Evolutionary conservation across 176 grass and related monocot genomes (phyloP).

Genomic region (Aechmea fasciata): DNA sequence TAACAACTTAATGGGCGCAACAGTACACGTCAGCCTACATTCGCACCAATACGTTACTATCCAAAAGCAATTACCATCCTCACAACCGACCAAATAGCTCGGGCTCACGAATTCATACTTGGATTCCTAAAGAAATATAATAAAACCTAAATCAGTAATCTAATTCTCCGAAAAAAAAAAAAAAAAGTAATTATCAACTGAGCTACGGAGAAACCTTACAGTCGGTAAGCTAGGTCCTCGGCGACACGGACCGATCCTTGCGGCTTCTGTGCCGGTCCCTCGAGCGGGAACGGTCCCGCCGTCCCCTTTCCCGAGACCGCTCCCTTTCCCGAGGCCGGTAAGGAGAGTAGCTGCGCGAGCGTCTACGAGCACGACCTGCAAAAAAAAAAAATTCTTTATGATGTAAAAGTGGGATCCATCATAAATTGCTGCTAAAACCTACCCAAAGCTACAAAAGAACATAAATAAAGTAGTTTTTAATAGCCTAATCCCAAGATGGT

Average conservation of each 20-base stretch:
- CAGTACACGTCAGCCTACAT: too few relatives aligned
- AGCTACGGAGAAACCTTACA: neutral
- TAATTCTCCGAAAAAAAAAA: too few relatives aligned
- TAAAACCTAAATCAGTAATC: too few relatives aligned
- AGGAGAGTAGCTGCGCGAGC: conserved; percentile 47
- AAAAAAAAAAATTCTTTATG: neutral
- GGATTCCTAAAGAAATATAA: too few relatives aligned
- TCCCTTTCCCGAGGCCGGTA: conserved; percentile 37
- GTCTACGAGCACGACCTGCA: conserved; percentile 25
- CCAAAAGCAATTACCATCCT: too few relatives aligned
- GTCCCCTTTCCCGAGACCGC: conserved; percentile 25
- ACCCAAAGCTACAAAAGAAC: too few relatives aligned
- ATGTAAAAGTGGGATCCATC: neutral
- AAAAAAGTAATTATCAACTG: too few relatives aligned
- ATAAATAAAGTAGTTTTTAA: neutral
- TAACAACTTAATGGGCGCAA: too few relatives aligned
- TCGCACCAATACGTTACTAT: too few relatives aligned
- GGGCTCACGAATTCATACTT: too few relatives aligned
- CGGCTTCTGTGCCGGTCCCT: conserved; percentile 38
- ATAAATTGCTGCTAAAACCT: neutral
- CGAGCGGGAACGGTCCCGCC: conserved; percentile 25
- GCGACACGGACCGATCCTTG: conserved; percentile 33
- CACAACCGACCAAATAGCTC: too few relatives aligned
- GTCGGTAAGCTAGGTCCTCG: conserved; percentile 4
- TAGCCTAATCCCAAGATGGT: neutral